Percentiles rank a stretch among this genome's conserved stretches.
phyloP scores from a whole-genome alignment of 2,329 filamentous ascomycete genomes.

The Stachybotrys elegans region DNA sequence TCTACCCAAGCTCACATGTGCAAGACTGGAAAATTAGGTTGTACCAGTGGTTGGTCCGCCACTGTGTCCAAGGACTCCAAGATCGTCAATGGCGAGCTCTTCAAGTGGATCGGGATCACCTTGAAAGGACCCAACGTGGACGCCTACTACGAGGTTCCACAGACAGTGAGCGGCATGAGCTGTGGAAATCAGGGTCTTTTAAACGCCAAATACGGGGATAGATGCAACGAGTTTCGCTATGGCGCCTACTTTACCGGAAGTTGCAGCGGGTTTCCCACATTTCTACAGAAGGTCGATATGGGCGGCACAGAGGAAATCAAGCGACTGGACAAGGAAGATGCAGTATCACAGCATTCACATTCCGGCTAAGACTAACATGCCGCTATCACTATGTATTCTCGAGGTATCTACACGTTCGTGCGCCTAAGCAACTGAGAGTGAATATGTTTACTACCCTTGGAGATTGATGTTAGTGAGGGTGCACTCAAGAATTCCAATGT shows the following conservation, averaged over 20 bases:
- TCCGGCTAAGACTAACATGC: too few relatives aligned
- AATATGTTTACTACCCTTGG: too few relatives aligned
- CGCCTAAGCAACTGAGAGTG: too few relatives aligned
- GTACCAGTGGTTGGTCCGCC: background rate
- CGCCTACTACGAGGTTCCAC: background rate
- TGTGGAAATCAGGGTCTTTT: background rate
- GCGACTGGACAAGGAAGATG: background rate
- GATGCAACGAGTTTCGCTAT: background rate
- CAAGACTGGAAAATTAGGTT: background rate
- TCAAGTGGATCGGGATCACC: background rate
- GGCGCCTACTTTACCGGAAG: background rate
- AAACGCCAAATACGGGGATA: background rate
- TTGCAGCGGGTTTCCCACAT: background rate
- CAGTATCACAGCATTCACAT: background rate
- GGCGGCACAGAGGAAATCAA: background rate
- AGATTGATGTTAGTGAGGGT: too few relatives aligned
- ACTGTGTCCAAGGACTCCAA: background rate
- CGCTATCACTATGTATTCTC: too few relatives aligned
- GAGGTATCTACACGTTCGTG: too few relatives aligned
- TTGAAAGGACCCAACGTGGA: background rate
- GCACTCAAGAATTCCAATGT: too few relatives aligned
- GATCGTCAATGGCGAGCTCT: background rate
- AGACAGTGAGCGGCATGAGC: background rate
- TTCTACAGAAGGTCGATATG: background rate
- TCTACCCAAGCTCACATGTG: background rate